phyloP scores from a whole-genome alignment of 805 yeast species.

The Candida tallmaniae region DNA sequence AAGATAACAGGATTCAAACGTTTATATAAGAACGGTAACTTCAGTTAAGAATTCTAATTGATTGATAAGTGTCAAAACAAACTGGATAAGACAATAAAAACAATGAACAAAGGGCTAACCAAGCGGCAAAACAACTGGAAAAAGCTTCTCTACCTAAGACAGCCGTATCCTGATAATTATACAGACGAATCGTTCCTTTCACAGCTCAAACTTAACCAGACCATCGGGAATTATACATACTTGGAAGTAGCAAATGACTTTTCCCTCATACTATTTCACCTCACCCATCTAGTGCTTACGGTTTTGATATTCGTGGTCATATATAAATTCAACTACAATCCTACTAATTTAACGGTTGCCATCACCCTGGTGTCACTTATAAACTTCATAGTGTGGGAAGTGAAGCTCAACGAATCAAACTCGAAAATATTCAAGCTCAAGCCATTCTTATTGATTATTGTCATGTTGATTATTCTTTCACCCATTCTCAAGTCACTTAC shows the following conservation, averaged over 20 bases:
- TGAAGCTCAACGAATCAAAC: slow-evolving; percentile 6
- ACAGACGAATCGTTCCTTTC: slow-evolving; percentile 80
- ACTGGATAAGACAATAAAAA: no score
- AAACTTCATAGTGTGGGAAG: slow-evolving; percentile 30
- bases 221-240: slow-evolving; percentile 64
- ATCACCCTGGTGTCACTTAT: slow-evolving; percentile 24
- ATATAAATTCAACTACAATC: slow-evolving; percentile 47
- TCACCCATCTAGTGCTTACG: slow-evolving; percentile 60
- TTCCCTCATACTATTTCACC: slow-evolving; percentile 59
- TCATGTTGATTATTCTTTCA: slow-evolving; percentile 71
- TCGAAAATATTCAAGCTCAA: slow-evolving; percentile 31
- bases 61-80: no score
- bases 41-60: no score
- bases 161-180: slow-evolving; percentile 87
- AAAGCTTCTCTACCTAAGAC: slow-evolving; percentile 78
- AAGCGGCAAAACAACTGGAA: slow-evolving; percentile 50
- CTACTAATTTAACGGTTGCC: slow-evolving; percentile 35
- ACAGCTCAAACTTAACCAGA: slow-evolving; percentile 70
- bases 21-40: no score
- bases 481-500: slow-evolving; percentile 89
- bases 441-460: slow-evolving; percentile 63
- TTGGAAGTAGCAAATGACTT: slow-evolving; percentile 67
- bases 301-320: slow-evolving; percentile 65
- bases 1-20: no score
- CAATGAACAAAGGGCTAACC: background rate